phyloP scores from a whole-genome alignment of 1,139 yeast species.

The Kodamaea alishanica region DNA sequence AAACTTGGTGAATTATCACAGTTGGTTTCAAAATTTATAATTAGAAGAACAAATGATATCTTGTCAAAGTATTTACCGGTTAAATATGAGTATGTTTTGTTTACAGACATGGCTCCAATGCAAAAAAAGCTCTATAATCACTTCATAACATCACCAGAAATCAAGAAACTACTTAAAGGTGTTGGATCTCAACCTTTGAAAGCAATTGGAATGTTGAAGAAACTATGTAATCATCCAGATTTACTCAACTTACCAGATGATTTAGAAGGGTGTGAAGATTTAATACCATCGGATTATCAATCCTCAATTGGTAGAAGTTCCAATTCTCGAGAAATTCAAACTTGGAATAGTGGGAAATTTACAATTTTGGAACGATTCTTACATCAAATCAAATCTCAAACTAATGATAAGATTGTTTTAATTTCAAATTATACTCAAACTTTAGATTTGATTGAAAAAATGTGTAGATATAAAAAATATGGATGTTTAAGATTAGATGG shows the following conservation, averaged over 20 bases:
- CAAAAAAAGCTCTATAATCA: slow-evolving; percentile 70
- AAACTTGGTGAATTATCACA: slow-evolving; percentile 70
- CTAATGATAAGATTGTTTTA: slow-evolving; percentile 89
- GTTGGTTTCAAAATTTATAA: slow-evolving; percentile 84
- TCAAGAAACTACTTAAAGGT: slow-evolving; percentile 65
- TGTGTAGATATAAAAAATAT: slow-evolving; percentile 73
- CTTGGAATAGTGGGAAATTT: slow-evolving; percentile 61
- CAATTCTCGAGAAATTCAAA: slow-evolving; percentile 50
- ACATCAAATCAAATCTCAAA: slow-evolving; percentile 67
- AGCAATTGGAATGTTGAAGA: slow-evolving; percentile 85
- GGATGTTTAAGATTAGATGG: slow-evolving; percentile 90
- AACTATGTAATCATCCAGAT: slow-evolving; percentile 92
- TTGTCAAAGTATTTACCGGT: slow-evolving; percentile 90
- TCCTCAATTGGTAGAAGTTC: slow-evolving; percentile 34
- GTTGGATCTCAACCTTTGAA: slow-evolving; percentile 79
- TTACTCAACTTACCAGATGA: slow-evolving; percentile 73
- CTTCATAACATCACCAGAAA: slow-evolving; percentile 79
- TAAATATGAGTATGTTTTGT: slow-evolving; percentile 92
- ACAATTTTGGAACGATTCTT: slow-evolving; percentile 71
- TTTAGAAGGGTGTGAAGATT: slow-evolving; percentile 59
- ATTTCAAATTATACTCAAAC: slow-evolving; percentile 95
- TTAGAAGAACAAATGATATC: slow-evolving; percentile 93
- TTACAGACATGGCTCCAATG: slow-evolving; percentile 77
- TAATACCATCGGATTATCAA: slow-evolving; percentile 74
- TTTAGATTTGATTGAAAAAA: slow-evolving; percentile 77